These are phyloP conservation scores for Nannochloris sp. DNA, from an alignment of 139 green algal species.

Conservation along the genomic window DNA sequence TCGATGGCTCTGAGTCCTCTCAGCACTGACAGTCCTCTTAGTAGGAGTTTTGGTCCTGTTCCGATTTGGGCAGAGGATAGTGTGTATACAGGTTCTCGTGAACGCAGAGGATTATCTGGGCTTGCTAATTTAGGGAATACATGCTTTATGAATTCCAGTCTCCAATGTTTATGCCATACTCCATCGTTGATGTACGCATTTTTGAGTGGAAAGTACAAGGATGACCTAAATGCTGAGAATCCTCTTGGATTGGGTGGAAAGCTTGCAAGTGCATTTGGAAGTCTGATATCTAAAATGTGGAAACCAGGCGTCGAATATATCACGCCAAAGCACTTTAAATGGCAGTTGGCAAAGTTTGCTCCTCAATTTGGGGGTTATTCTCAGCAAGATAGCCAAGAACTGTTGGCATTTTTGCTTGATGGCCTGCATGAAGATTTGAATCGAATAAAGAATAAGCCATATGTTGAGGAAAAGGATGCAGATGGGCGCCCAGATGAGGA, in stretches of 20 bases:
- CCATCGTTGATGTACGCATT: slow-evolving; percentile 71
- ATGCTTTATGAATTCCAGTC: slow-evolving; percentile 89
- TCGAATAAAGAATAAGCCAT: slow-evolving; percentile 82
- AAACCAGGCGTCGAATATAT: slow-evolving; percentile 37
- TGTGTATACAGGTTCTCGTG: slow-evolving; percentile 10
- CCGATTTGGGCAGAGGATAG: slow-evolving; percentile 26
- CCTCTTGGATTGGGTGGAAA: slow-evolving; percentile 83
- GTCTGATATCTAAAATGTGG: slow-evolving; percentile 82
- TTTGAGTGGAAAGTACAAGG: slow-evolving; percentile 47
- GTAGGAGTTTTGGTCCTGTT: neutral
- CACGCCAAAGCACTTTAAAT: slow-evolving; percentile 69
- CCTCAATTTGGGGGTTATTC: slow-evolving; percentile 87
- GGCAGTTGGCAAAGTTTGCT: slow-evolving; percentile 70
- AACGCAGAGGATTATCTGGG: slow-evolving; percentile 45
- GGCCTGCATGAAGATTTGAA: slow-evolving; percentile 89
- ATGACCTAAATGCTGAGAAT: slow-evolving; percentile 79
- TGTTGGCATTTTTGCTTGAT: slow-evolving; percentile 92
- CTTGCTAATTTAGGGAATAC: slow-evolving; percentile 87
- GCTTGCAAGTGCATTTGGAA: slow-evolving; percentile 78
- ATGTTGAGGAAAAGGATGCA: slow-evolving; percentile 78
- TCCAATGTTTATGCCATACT: slow-evolving; percentile 90
- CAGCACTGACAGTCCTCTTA: neutral
- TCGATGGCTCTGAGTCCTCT: neutral
- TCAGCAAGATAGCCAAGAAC: slow-evolving; percentile 88
- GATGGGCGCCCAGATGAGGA: slow-evolving; percentile 66